Conservation (phyloP, 2,329 filamentous ascomycete species). For the Aspergillus persii region DNA sequence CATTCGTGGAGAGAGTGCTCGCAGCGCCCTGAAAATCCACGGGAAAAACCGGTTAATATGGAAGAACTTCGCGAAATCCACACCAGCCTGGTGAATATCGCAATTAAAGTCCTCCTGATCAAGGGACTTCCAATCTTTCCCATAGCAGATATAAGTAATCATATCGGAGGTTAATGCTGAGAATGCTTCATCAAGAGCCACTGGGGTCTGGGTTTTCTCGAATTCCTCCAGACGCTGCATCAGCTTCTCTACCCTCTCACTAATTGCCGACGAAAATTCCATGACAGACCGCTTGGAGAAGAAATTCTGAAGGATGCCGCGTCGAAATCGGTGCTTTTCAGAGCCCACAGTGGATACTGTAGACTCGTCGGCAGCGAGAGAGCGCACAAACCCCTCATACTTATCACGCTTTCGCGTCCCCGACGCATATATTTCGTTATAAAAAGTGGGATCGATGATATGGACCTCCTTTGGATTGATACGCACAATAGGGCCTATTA, state of each 20-base stretch:
- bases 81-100: conserved; percentile 12
- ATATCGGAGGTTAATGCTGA: conserved; percentile 35
- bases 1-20: too few species aligned
- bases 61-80: too few species aligned
- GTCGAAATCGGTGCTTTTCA: conserved; percentile 21
- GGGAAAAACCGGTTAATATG: too few species aligned
- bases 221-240: conserved; percentile 11
- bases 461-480: conserved; percentile 35
- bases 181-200: conserved; percentile 23
- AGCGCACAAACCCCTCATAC: conserved; percentile 16
- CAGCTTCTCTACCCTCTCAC: conserved; percentile 11
- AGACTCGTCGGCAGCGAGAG: conserved; percentile 14
- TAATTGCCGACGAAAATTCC: neutral
- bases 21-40: too few species aligned
- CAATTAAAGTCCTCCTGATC: conserved; percentile 29
- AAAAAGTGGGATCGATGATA: conserved; percentile 34
- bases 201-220: conserved; percentile 5
- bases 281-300: conserved; percentile 22
- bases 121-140: conserved; percentile 29
- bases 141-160: conserved; percentile 38
- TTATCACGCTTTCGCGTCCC: conserved; percentile 28
- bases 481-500: conserved; percentile 33
- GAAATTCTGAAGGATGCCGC: conserved; percentile 19
- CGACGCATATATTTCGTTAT: conserved; percentile 32
- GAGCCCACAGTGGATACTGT: conserved; percentile 16